Evolutionary conservation across 495 filamentous ascomycete genomes (phyloP), one percentile per base, ranked within the genome.

Genomic region (Haplographium delicatum): DNA sequence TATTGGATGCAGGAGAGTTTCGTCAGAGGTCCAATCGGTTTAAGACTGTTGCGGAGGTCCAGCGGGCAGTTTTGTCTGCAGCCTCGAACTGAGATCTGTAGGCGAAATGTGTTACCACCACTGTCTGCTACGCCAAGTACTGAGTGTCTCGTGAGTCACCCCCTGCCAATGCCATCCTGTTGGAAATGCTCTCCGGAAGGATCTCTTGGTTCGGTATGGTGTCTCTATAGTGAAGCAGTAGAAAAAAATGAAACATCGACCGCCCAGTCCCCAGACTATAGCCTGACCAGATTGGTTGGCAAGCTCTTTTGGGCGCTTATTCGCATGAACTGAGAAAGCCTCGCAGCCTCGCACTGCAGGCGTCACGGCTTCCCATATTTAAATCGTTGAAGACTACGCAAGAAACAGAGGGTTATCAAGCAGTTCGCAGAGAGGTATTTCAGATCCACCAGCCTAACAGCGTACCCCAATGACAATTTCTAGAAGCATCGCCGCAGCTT

Each of bases 1-100:
- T 58, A 26, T 44, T 53, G 10, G 57, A 65, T 49, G 50, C 41
- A 1, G 6, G 34, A 25, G 1, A 27, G 47, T 5, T 69, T 69
- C 47, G 44, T 47, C 30, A 37, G 31, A 45, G 19, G 34, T 38
- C 34, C 7, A 5, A 8, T 16, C 15, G 19, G 15, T 47, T 38
- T 38, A 9, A 47, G 44, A 13, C 28, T 19, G 16, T 38, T 35
- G 18, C 1, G 31, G 16, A 47, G 20, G 30, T 37, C 7, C 30
- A 37, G 31, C 8, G 38, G 30, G 44, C 2, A 31, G 31, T 47
- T 18, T 37, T 2, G 18, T 37, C 18, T 24, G 44, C 44, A 47
- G 44, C 44, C 44, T 47, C 30, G 24, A 38, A 37, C 7, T 5
- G 5, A 16, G 34, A 38, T 16, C 13, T 31, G 28, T n/a, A n/a